Evolutionary conservation across 768 basidiomycete genomes (phyloP), one percentile per base, ranked within the genome.

Genomic region (Multifurca ochricompacta): DNA sequence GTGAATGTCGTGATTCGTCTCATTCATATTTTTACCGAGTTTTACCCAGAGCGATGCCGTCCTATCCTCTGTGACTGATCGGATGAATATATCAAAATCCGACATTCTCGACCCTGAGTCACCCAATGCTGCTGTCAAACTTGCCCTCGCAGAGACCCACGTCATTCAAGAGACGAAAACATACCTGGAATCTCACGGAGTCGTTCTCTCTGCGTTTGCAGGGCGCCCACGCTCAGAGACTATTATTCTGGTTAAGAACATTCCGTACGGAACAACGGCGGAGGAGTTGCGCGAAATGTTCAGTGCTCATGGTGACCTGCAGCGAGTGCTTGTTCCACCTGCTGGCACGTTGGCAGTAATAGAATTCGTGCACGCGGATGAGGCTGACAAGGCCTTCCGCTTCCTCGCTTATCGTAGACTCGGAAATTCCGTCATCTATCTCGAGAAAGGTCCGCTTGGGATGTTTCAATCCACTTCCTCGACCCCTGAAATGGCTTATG

Each of bases 101-200:
- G 87, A 89, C 28, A 87, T 99, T 21, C 75, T 98, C 51, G 90
- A 91, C 65, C 83, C 91, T 0, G 87, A 91, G 54, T 81, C 81
- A 1, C 79, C 80, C 31, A 85, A 84, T 58, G 81, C 88, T 1
- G 93, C 95, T 2, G 92, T 97, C 53, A 96, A 94, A 67, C 82
- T 98, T 35, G 95, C 96, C 0, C 74, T 98, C 35, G 95, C 96
- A 0, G 96, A 99, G 69, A 96, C 96, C 16, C 90, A 93, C 62
- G 82, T 98, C 68, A 93, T 99, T 53, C 81, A 88, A 56, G 95
- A 98, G 68, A 98, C 94, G 1, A 96, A 95, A 65, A 70, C 82
- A 0, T 96, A 90, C 68, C 80, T 97, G 16, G 90, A 93, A 65
- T 75, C 78, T 3, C 81, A 87, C 53, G 86, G 86, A 14, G 81